Base-by-base conservation (phyloP, 306 rosid species). In the Prunus mongolica region DNA sequence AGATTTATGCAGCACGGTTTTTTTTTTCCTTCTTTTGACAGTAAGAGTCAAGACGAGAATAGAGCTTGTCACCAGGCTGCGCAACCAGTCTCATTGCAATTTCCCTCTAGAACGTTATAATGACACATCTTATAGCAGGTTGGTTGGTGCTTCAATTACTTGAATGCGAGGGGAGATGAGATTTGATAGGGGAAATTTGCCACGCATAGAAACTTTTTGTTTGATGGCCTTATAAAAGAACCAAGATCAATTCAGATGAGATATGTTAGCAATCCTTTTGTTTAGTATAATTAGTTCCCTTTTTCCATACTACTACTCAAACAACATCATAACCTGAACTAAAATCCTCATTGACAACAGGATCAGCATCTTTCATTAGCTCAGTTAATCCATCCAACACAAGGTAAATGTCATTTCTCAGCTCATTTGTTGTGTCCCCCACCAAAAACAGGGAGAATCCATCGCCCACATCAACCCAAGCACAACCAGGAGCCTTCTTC, bases 401-500 rank as follows among this genome's bases (percentile, higher is more conserved):
- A 41, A 73, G 34, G 77, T 88, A 86, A 47, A 90, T 82, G 75
- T 84, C 85, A 34, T 8, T 22, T 4, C 88, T 78, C 69, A 47
- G 86, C 67, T 86, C 85, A 77, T 88, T 90, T 60, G 95, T 81
- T 30, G 88, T 78, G 88, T 89, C 93, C 50, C 90, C 90, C 12
- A 85, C 96, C 81, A 74, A n/a, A 78, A 90, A 95, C 54, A 89
- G 82, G 34, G 75, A 76, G 74, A 92, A 82, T 77, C 82, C 88
- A 45, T 78, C 80, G 41, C 97, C 98, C 78, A 75, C 79, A 24
- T 89, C 88, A 65, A 90, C 89, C 96, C 93, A 89, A 71, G 96
- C 86, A 82, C 86, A 84, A 44, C 96, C 96, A 72, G 96, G 97
- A 77, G 81, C 77, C 80, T 92, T 95, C 75, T 75, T 88, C 83